Base-by-base conservation (phyloP, 148 eudicot species). In the Linanthus parryae region DNA sequence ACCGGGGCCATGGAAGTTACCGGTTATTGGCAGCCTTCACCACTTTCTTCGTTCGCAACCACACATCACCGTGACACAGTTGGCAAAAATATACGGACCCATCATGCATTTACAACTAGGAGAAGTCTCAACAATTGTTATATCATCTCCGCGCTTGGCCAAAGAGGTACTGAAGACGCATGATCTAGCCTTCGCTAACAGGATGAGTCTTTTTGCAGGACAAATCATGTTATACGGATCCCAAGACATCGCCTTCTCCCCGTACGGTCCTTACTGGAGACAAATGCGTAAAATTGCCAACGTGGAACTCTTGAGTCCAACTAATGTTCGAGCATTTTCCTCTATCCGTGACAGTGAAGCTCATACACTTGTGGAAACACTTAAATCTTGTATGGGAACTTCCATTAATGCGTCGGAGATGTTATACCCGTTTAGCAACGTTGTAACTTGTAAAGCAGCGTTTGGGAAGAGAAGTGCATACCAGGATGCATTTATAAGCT, bases 371-470 rank as follows among this genome's bases (percentile, higher is more conserved):
- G 43, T 39, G 7, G 43, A n/a, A 4, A 12, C 14, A 12, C 13
- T 39, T 13, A 5, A 18, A 18, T 16, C 7, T 2, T 42, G 21
- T 1, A 8, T n/a, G 17, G 45, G 45, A 42, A 16, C 20, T 7
- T 23, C 45, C 5, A 16, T 42, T 42, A 16, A 42, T 15, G 17
- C 20, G 20, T 16, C 11, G 17, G 18, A 1, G 21, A 5, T 16
- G 20, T 3, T 42, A 2, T 42, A 3, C 20, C 20, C 20, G 10
- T 16, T n/a, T 1, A 42, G 21, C 45, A 42, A 23, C 10, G 4
- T 23, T 8, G 45, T 42, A 15, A 42, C 20, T 42, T 42, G 45
- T 42, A n/a, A 10, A 42, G 45, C 45, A n/a, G 20, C 45, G 20
- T n/a, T 42, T 42, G 45, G 45, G 8, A 23, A 42, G 45, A 42